Percentiles rank a stretch among this genome's conserved stretches.
Conservation (phyloP, 2,329 filamentous ascomycete genomes). For the Leptographium procerum region DNA sequence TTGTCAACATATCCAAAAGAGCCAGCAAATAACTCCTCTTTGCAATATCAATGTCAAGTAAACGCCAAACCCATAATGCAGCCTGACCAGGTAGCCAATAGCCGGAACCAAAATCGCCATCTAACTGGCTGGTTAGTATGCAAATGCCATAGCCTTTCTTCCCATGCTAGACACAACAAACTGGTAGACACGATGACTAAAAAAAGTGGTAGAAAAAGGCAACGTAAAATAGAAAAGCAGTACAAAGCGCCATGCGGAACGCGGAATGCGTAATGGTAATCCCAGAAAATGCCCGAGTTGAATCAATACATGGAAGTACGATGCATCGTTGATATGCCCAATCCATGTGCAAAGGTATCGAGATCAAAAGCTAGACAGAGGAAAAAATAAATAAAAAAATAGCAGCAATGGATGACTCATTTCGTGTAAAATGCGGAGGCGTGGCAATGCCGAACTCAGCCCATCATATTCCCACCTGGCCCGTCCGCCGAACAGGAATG, state of each 20-base stretch:
- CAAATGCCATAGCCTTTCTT: background rate
- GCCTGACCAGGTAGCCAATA: slow-evolving; percentile 1
- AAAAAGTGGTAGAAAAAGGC: background rate
- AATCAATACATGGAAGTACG: background rate
- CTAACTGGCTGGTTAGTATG: background rate
- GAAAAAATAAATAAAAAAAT: background rate
- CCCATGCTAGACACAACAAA: background rate
- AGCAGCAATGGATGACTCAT: background rate
- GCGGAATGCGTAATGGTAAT: background rate
- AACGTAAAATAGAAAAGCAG: background rate
- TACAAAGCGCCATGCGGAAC: background rate
- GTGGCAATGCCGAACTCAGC: background rate
- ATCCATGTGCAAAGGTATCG: background rate
- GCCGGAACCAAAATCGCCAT: background rate
- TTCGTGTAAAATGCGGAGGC: background rate
- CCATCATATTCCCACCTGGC: slow-evolving; percentile 3
- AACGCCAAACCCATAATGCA: slow-evolving; percentile 1
- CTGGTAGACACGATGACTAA: background rate
- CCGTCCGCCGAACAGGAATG: slow-evolving; percentile 23
- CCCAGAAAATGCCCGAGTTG: background rate
- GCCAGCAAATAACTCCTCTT: background rate
- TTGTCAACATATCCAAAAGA: background rate
- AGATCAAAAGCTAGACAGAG: background rate
- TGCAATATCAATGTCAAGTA: background rate
- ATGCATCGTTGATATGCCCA: background rate